Evolutionary conservation across 108 stramenopile species (phyloP), one percentile per base, ranked within the genome.

Genomic region (Pseudonitzschia multiseries): DNA sequence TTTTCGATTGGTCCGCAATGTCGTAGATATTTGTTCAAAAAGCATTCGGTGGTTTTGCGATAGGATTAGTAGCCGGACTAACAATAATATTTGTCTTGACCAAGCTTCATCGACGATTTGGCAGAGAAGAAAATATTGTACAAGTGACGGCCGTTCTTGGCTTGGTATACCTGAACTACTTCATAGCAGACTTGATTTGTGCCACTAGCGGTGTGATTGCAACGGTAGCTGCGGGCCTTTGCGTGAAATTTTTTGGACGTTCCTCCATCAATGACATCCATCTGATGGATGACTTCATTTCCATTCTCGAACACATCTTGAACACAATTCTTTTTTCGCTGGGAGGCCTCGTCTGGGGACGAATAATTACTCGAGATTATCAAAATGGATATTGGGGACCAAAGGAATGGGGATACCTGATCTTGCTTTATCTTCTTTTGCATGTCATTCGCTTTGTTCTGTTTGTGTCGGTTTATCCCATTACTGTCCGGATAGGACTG

Each of bases 281-380:
- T 14, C 48, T 93, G 44, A 83, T 96, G 84, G 77, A 88, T 59
- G 72, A 84, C 36, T 93, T 97, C 74, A 90, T 94, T 93, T 64
- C 76, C 0, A 32, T 97, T 6, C 48, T 89, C 33, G 96, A 93
- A 72, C 90, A 93, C 68, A 65, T 96, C 29, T 76, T 93, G 31
- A 97, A 97, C 75, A 97, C 98, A 13, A 61, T 93, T 10, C 79
- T 98, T 15, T 99, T 98, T 73, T 81, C 93, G 26, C 71, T 99
- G 24, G 95, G 94, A 40, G 97, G 97, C 24, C 48, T 87, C 31
- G 86, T 96, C 17, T 92, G 90, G 86, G 95, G 89, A 46, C 60
- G 69, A n/a, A 73, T 86, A 46, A 71, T 89, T 57, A 64, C 72
- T 26, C 28, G 31, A 65, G 67, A 59, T 41, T 72, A 71, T 33